A percentile compares a stretch with the other conserved stretches of the same genome.
Evolutionary conservation across 2,329 filamentous ascomycete species (phyloP).

Genomic region (Colletotrichum phormii): DNA sequence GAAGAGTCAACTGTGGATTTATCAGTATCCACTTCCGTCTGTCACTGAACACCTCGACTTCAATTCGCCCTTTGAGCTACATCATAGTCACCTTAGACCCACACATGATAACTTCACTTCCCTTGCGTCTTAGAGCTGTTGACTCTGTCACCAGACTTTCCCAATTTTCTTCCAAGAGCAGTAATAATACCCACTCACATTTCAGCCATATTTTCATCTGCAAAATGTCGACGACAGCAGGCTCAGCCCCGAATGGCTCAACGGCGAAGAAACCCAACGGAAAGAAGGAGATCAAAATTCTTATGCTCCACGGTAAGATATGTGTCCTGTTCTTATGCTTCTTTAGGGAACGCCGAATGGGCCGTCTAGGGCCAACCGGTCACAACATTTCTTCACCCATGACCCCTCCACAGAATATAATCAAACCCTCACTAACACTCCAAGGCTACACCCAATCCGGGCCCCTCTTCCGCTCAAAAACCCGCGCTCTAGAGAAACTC

Average conservation of each 20-base stretch:
- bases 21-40: constrained; percentile 14
- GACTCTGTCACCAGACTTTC: not conserved
- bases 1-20: constrained; percentile 31
- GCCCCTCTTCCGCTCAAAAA: constrained; percentile 86
- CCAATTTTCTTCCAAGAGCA: not conserved
- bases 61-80: not conserved
- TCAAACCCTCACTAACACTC: constrained; percentile 6
- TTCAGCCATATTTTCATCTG: not conserved
- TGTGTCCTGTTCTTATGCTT: not conserved
- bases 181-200: not conserved
- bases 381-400: not conserved
- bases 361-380: not conserved
- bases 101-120: constrained; percentile 17
- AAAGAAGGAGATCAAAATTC: constrained; percentile 71
- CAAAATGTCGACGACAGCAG: constrained; percentile 22
- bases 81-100: not conserved
- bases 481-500: constrained; percentile 85
- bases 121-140: not conserved
- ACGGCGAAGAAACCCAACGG: constrained; percentile 46
- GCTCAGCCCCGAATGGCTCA: constrained; percentile 36
- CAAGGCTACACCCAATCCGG: constrained; percentile 92
- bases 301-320: constrained; percentile 79
- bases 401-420: not conserved
- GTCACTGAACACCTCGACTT: not conserved
- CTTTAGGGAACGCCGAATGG: too few species aligned